Evolutionary conservation across 2,329 filamentous ascomycete species (phyloP).

Genomic region (Fusarium sambucinum): DNA sequence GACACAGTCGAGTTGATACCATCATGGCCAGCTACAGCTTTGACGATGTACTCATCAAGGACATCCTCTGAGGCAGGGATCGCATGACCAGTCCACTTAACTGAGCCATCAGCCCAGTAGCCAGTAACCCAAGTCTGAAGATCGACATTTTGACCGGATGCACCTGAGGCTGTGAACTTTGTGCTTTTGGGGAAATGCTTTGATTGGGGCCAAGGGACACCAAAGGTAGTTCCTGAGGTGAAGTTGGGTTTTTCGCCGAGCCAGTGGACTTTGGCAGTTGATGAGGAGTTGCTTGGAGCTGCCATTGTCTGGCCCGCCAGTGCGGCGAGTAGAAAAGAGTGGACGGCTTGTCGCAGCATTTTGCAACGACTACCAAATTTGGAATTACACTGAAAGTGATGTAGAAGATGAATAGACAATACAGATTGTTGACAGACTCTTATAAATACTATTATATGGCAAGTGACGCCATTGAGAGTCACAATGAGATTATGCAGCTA

Average conservation of each 20-base stretch:
- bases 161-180: slow-evolving; percentile 51
- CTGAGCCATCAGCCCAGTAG: slow-evolving; percentile 70
- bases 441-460: not conserved
- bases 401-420: not conserved
- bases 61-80: slow-evolving; percentile 58
- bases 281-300: slow-evolving; percentile 39
- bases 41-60: slow-evolving; percentile 57
- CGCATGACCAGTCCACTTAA: slow-evolving; percentile 72
- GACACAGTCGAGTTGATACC: slow-evolving; percentile 33
- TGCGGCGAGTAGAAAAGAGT: slow-evolving; percentile 34
- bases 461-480: slow-evolving; percentile 32
- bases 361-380: slow-evolving; percentile 28
- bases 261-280: slow-evolving; percentile 53
- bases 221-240: slow-evolving; percentile 57
- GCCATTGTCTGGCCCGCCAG: slow-evolving; percentile 22
- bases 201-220: slow-evolving; percentile 59
- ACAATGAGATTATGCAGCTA: slow-evolving; percentile 36
- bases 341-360: slow-evolving; percentile 42
- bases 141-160: slow-evolving; percentile 33
- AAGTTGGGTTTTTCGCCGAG: slow-evolving; percentile 54
- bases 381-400: not conserved
- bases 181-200: slow-evolving; percentile 54
- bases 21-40: slow-evolving; percentile 18
- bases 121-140: slow-evolving; percentile 68
- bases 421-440: not conserved